Evolutionary conservation across 1,139 yeast species (phyloP), one percentile per base, ranked within the genome.

Genomic region (Candida albicans): DNA sequence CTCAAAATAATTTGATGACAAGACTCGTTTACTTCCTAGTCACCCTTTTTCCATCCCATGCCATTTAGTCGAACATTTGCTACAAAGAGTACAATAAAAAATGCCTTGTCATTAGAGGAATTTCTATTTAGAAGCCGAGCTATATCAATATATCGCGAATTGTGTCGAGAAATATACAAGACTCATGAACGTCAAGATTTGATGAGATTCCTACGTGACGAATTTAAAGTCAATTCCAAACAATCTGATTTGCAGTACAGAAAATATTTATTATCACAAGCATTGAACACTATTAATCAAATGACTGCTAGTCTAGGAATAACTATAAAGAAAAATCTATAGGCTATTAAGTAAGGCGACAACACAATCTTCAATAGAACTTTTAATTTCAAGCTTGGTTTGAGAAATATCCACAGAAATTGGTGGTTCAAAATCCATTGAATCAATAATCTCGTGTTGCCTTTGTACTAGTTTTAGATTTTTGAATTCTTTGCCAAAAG

Each of bases 141-240:
- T 8, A 55, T 57, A 26, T 52, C 57, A 18, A 62, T 66, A 2
- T 73, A 73, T 51, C 56, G 74, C 35, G 64, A 62, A 24, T 56
- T 71, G 18, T 50, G 67, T 38, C 49, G 77, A 36, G 55, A 64
- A 37, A 56, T 72, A 22, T 67, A 68, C 49, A 60, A 61, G 41
- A 43, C 63, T 64, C 77, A 72, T 50, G 76, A 73, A 47, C 60
- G 59, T 30, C 50, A 56, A 1, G 75, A 68, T n/a, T 53, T 73
- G 39, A 57, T 70, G 40, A 51, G 45, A 14, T 70, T 56, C 50
- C 64, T 66, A 3, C 58, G 68, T 40, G 64, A 54, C 11, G 78
- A 73, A 51, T 73, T 73, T 52, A 59, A 58, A 33, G 46, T 60
- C 35, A 57, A 61, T 39, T 52, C 55, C 10, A 43, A 56, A 13